phyloP scores from a whole-genome alignment of 306 rosid species.

The Castanospermum australe region DNA sequence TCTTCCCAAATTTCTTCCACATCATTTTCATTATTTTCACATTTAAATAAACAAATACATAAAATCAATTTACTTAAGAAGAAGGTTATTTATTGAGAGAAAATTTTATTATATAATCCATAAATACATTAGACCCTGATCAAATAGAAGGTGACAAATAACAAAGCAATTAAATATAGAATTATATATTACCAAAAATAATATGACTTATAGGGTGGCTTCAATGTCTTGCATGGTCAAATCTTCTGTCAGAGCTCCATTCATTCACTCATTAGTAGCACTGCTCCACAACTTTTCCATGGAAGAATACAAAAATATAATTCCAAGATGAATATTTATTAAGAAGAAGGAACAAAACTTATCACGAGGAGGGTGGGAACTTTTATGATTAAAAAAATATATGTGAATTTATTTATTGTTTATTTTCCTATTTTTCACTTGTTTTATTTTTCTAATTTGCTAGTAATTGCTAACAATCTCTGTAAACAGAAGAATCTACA shows the following conservation, averaged over 20 bases:
- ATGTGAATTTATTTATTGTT: neutral
- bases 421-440: neutral
- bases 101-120: neutral
- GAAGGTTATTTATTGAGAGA: neutral
- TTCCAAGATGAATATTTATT: conserved; percentile 50
- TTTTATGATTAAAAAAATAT: neutral
- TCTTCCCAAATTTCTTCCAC: neutral
- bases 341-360: conserved; percentile 38
- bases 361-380: neutral
- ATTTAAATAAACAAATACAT: neutral
- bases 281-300: conserved; percentile 10
- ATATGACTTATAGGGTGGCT: no score
- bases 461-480: conserved; percentile 59
- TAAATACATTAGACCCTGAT: neutral
- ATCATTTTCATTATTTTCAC: neutral
- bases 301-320: conserved; percentile 37
- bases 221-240: conserved; percentile 20
- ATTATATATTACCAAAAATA: no score
- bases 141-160: neutral
- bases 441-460: conserved; percentile 11
- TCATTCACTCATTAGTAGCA: conserved; percentile 1
- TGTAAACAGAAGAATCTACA: conserved; percentile 77
- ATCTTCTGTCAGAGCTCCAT: neutral
- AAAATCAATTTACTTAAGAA: neutral
- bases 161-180: neutral